Evolutionary conservation across 371 early-diverging fungal genomes (phyloP).

Genomic region (Lichtheimia ornata): DNA sequence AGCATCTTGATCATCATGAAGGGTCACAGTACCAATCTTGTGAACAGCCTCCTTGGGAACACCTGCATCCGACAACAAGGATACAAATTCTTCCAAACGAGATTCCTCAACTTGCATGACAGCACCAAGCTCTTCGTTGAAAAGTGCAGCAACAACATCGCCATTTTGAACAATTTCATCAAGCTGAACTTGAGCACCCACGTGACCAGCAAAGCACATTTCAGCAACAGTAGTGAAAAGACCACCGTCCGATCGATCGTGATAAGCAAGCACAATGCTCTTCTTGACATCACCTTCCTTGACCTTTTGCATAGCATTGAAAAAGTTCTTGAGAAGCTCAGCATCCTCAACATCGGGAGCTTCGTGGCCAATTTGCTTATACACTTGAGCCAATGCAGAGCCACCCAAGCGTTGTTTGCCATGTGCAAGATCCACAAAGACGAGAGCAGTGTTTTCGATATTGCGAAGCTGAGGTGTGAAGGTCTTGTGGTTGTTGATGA

Average conservation of each 20-base stretch:
- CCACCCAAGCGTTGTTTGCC: conserved; percentile 92
- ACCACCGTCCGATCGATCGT: conserved; percentile 97
- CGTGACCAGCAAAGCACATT: conserved; percentile 95
- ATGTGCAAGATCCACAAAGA: conserved; percentile 82
- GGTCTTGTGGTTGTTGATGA: conserved; percentile 80
- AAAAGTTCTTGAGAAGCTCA: conserved; percentile 71
- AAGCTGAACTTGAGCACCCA: conserved; percentile 74
- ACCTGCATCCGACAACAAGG: conserved; percentile 51
- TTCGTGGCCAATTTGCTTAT: conserved; percentile 79
- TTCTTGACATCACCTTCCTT: conserved; percentile 35
- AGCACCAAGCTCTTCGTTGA: conserved; percentile 96
- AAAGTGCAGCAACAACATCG: conserved; percentile 72
- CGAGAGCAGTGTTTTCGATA: conserved; percentile 57
- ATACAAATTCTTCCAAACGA: conserved; percentile 59
- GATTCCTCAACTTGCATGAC: conserved; percentile 82
- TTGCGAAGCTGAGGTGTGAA: conserved; percentile 84
- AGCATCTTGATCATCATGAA: conserved; percentile 48
- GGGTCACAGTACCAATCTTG: conserved; percentile 61
- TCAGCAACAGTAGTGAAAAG: conserved; percentile 86
- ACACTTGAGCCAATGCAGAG: conserved; percentile 92
- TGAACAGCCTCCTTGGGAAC: conserved; percentile 61
- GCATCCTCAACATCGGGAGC: conserved; percentile 89
- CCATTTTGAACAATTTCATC: conserved; percentile 42
- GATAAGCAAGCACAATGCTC: conserved; percentile 85
- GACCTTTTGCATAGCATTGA: conserved; percentile 69